phyloP scores from a whole-genome alignment of 192 early-diverging fungal species.

The Backusella liffmaniae region DNA sequence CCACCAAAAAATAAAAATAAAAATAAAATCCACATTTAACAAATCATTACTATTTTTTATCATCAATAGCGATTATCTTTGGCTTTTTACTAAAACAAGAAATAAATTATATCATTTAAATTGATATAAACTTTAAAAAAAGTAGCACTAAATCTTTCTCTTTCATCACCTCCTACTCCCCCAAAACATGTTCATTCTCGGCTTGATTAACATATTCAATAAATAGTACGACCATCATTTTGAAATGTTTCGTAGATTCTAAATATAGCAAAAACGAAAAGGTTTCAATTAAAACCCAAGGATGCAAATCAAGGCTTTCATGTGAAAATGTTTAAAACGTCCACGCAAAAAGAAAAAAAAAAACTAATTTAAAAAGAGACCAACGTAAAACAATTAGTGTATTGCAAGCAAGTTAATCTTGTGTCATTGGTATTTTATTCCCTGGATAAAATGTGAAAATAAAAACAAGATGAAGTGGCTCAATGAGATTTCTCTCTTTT shows the following conservation, averaged over 20 bases:
- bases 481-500: neutral
- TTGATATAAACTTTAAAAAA: neutral
- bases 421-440: neutral
- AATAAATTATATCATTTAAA: neutral
- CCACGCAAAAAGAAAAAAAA: neutral
- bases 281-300: neutral
- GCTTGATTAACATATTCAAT: neutral
- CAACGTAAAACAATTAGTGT: neutral
- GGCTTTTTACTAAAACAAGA: neutral
- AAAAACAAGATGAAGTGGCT: neutral
- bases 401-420: neutral
- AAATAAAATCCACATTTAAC: neutral
- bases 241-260: neutral
- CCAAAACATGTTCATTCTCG: neutral
- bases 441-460: neutral
- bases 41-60: neutral
- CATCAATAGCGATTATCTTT: neutral
- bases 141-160: neutral
- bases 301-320: neutral
- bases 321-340: neutral
- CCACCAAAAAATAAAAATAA: neutral
- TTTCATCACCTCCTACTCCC: neutral
- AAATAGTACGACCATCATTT: neutral
- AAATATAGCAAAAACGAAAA: neutral
- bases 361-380: neutral